Base-by-base conservation (phyloP, 1,284 basidiomycete genomes). In the Gymnopus androsaceus region DNA sequence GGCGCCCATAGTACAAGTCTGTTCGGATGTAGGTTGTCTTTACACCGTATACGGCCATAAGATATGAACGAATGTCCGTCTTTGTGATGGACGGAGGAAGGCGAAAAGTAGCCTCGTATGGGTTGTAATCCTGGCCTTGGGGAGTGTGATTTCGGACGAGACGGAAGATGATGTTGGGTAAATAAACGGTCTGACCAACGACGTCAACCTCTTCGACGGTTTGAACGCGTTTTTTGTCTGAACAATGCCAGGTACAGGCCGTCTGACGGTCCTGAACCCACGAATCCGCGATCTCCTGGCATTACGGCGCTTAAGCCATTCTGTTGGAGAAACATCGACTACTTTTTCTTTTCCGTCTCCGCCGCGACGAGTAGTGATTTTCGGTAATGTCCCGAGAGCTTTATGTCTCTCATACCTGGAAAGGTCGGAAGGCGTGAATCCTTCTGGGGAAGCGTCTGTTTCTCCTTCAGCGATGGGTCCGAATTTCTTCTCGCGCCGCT, bases 71-170 rank as follows among this genome's bases (percentile, higher is more conserved):
- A 31, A 98, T 77, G 72, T 95, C 93, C 60, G 89, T 92, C 75
- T 98, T 98, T 55, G 94, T 96, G 74, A 96, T 81, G 51, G 84
- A 86, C 57, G 86, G 87, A 1, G 90, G 85, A 40, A 97, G 82
- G 56, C 93, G 90, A 79, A 98, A 97, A 1, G 95, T 98, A 6
- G 95, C 95, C 70, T 94, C 90, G 76, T 88, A 95, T 1, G 94
- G 91, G 64, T 98, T 96, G 79, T 98, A 98, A 4, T 92, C 78
- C 65, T 91, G 74, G 0, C 90, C 92, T 1, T 76, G 72, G 0
- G 82, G 84, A 0, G 93, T 95, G 66, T 88, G 74, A 72, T 98
- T 98, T 37, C 92, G 86, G 44, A 96, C 86, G 54, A 98, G 79
- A 55, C 85, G 82, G 72, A 97, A 87, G 60, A 89, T 72, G 64